Base-by-base conservation (phyloP, 352 stramenopile species). In the Globisporangium spinosum region DNA sequence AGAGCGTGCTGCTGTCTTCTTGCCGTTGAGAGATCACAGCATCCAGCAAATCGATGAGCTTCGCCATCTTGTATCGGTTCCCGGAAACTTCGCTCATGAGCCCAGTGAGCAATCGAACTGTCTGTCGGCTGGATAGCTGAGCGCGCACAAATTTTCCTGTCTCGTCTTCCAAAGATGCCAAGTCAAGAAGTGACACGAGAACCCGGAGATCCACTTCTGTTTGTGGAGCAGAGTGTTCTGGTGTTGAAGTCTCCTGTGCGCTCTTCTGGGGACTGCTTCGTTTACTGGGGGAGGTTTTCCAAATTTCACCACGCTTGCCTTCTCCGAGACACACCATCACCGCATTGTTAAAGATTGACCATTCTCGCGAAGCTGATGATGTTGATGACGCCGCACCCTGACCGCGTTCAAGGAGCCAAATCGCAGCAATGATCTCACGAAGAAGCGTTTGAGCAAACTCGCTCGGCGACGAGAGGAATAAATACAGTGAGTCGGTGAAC, bases 41-140 rank as follows among this genome's bases (percentile, higher is more conserved):
- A 58, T 76, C 73, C 58, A 85, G 76, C 1, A 82, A 61, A 25
- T 83, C 75, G 56, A 87, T 23, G 15, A 88, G 67, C 53, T 74
- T 67, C 20, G 72, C 61, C 12, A 78, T 74, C 62, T 75, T 76
- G 27, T 62, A 70, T 22, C 61, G 23, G 45, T 57, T 67, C 10
- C 49, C 64, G 67, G 15, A 60, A 47, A 61, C 65, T 58, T 64
- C 70, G 69, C 43, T 68, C 49, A 67, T 65, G 45, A 82, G 58
- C 22, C 56, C 56, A 6, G 65, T 60, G 13, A 89, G 64, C 25
- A 87, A 67, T 12, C 73, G 75, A 49, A 83, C 64, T 1, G 75
- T 62, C 13, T 64, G 43, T 25, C 70, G 69, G 49, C 57, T 73
- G 12, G 80, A 89, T 27, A 89, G 77, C 45, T 87, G 77, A 35